These are phyloP conservation scores for Pythium pyrilobum DNA, from an alignment of 352 stramenopile genomes.

Conservation along the genomic window DNA sequence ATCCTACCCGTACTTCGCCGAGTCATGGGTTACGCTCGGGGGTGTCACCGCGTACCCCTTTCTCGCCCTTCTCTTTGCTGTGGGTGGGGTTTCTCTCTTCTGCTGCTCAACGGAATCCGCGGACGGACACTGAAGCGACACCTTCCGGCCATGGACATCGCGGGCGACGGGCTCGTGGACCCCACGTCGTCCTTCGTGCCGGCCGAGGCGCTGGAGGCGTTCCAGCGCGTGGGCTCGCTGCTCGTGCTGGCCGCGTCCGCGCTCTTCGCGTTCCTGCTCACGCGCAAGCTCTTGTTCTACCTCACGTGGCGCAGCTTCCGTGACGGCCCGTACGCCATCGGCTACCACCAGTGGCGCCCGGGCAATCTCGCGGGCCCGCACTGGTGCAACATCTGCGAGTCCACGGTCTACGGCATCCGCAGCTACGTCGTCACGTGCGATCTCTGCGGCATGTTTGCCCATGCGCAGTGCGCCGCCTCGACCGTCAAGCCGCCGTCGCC, in stretches of 20 bases:
- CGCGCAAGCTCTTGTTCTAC: constrained; percentile 74
- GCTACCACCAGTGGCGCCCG: constrained; percentile 70
- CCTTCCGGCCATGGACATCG: constrained; percentile 10
- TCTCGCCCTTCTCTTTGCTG: neutral
- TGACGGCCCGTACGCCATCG: constrained; percentile 64
- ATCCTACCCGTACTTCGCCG: no score
- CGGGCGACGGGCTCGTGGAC: constrained; percentile 33
- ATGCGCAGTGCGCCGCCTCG: constrained; percentile 62
- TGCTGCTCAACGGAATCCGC: no score
- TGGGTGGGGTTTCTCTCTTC: neutral
- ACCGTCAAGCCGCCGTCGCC: constrained; percentile 31
- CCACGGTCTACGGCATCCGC: constrained; percentile 77
- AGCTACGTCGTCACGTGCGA: constrained; percentile 85
- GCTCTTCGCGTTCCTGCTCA: constrained; percentile 49
- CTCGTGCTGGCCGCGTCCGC: constrained; percentile 38
- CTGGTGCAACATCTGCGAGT: constrained; percentile 81
- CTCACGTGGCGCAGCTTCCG: constrained; percentile 79
- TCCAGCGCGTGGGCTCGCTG: constrained; percentile 52
- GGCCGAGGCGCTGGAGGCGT: constrained; percentile 43
- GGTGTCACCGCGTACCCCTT: no score
- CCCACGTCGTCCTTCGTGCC: constrained; percentile 45
- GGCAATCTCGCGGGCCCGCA: constrained; percentile 66
- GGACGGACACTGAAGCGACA: neutral
- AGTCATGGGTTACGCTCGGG: no score
- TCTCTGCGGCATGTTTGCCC: constrained; percentile 79